These are phyloP conservation scores for Candida odintsovae DNA, from an alignment of 805 yeast species.

Conservation along the genomic window DNA sequence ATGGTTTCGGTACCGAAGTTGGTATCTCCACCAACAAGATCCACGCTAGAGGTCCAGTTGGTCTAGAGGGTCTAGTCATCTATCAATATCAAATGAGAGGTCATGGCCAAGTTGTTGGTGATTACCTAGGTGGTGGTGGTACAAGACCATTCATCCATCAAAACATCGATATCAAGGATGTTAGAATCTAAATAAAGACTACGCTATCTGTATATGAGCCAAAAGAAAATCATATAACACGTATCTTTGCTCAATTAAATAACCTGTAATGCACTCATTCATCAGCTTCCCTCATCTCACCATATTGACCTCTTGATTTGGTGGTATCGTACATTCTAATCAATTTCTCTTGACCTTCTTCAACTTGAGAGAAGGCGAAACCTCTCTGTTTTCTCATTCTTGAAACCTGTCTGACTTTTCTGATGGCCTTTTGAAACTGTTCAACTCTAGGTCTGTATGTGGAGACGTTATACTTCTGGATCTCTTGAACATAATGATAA, in stretches of 20 bases:
- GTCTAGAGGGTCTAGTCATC: constrained; percentile 92
- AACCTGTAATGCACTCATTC: constrained; percentile 9
- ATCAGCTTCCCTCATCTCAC: constrained; percentile 45
- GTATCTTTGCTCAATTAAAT: constrained; percentile 1
- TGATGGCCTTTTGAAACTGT: constrained; percentile 92
- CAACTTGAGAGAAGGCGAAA: constrained; percentile 95
- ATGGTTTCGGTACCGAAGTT: constrained; percentile 98
- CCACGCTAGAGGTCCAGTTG: constrained; percentile 98
- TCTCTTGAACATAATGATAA: constrained; percentile 93
- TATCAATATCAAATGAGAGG: constrained; percentile 94
- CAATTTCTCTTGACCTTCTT: constrained; percentile 87
- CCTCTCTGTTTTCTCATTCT: constrained; percentile 98
- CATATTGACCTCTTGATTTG: constrained; percentile 69
- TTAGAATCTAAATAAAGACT: constrained; percentile 1
- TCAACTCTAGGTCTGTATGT: constrained; percentile 95
- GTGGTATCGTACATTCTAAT: constrained; percentile 95
- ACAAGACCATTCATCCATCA: constrained; percentile 69
- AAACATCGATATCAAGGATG: constrained; percentile 35
- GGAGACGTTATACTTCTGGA: constrained; percentile 90
- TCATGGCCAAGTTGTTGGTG: constrained; percentile 87
- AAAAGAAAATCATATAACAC: too few species aligned
- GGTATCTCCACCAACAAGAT: constrained; percentile 96
- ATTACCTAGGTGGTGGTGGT: constrained; percentile 93
- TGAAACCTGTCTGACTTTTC: constrained; percentile 96
- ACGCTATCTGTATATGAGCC: not conserved